These are phyloP conservation scores for Xylaria sp. DNA, from an alignment of 2,329 filamentous ascomycete genomes.

Conservation along the genomic window DNA sequence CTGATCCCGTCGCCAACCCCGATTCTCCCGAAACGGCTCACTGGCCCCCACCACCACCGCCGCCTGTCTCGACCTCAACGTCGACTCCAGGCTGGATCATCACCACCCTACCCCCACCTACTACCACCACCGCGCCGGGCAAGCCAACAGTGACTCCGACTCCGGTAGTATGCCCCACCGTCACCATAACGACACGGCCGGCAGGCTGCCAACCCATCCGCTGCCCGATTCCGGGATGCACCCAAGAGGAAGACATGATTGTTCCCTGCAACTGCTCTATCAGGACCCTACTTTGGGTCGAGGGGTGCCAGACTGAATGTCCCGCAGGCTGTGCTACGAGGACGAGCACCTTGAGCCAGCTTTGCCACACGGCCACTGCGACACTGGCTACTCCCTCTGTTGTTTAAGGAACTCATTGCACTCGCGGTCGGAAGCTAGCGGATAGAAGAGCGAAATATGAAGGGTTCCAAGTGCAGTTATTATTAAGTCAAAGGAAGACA, in stretches of 20 bases:
- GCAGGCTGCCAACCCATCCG: slow-evolving; percentile 49
- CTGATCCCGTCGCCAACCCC: background rate
- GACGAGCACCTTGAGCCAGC: slow-evolving; percentile 47
- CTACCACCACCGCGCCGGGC: background rate
- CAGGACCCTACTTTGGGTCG: slow-evolving; percentile 51
- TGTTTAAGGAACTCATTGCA: background rate
- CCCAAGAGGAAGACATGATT: slow-evolving; percentile 44
- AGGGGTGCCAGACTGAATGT: slow-evolving; percentile 52
- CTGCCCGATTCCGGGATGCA: slow-evolving; percentile 53
- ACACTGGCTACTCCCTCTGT: background rate
- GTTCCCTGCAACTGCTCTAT: slow-evolving; percentile 53
- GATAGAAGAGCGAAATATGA: background rate
- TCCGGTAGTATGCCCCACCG: slow-evolving; percentile 48
- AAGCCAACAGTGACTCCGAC: slow-evolving; percentile 24
- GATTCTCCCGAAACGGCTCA: background rate
- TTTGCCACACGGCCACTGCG: slow-evolving; percentile 35
- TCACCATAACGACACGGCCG: slow-evolving; percentile 51
- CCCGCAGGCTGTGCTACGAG: slow-evolving; percentile 50
- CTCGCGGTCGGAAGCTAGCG: background rate
- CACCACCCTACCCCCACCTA: slow-evolving; percentile 40
- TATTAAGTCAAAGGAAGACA: background rate
- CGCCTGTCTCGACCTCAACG: slow-evolving; percentile 10
- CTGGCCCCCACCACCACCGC: slow-evolving; percentile 21
- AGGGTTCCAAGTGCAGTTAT: slow-evolving; percentile 1
- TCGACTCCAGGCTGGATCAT: slow-evolving; percentile 43